Conservation (phyloP, 2,329 filamentous ascomycete species). For the Talaromyces islandicus region DNA sequence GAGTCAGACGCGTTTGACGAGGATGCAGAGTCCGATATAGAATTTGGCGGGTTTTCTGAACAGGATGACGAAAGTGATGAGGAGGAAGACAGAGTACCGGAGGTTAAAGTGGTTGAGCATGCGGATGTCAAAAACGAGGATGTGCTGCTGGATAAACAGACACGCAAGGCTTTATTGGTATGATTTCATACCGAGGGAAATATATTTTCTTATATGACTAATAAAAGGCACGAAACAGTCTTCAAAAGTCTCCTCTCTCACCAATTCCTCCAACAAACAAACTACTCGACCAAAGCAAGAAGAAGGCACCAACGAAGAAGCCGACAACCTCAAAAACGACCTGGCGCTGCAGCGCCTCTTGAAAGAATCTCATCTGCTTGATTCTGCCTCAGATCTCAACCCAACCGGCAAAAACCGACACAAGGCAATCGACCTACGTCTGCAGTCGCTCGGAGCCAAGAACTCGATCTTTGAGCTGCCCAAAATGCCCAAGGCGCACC, state of each 20-base stretch:
- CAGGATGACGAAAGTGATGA: slow-evolving; percentile 39
- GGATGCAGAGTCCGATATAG: slow-evolving; percentile 38
- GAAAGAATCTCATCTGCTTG: slow-evolving; percentile 83
- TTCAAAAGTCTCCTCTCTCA: slow-evolving; percentile 43
- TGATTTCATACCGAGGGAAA: slow-evolving; percentile 9
- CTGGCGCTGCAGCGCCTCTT: slow-evolving; percentile 86
- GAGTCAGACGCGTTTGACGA: slow-evolving; percentile 19
- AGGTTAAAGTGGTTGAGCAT: slow-evolving; percentile 60
- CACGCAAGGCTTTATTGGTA: slow-evolving; percentile 76
- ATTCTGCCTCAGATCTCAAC: slow-evolving; percentile 49
- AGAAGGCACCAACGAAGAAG: slow-evolving; percentile 52
- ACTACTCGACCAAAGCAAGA: slow-evolving; percentile 17
- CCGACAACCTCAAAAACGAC: slow-evolving; percentile 76
- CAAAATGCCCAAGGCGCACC: slow-evolving; percentile 82
- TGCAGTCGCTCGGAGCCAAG: slow-evolving; percentile 76
- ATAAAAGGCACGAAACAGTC: slow-evolving; percentile 22
- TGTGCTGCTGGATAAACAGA: slow-evolving; percentile 56
- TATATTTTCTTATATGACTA: slow-evolving; percentile 3
- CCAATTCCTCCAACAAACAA: slow-evolving; percentile 12
- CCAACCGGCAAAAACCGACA: slow-evolving; percentile 67
- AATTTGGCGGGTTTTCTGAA: slow-evolving; percentile 8
- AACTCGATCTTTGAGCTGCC: slow-evolving; percentile 67
- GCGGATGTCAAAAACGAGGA: slow-evolving; percentile 39
- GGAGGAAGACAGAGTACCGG: slow-evolving; percentile 55
- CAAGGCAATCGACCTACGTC: slow-evolving; percentile 75